Evolutionary conservation across 2,329 filamentous ascomycete genomes (phyloP), one percentile per base, ranked within the genome.

Genomic region (Xylogone sp.): DNA sequence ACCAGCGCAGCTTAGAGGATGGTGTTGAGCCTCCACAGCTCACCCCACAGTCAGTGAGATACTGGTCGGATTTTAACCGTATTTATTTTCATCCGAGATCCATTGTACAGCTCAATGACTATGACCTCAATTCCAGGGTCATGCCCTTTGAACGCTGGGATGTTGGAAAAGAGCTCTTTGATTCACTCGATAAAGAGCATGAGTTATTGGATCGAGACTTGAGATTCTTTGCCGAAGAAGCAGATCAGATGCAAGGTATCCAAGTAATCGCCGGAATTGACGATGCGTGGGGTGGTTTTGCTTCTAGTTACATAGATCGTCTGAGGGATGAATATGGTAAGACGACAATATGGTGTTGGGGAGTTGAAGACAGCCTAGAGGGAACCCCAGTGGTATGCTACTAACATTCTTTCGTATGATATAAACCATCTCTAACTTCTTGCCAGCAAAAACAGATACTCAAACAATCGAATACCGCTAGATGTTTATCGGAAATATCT

Each of bases 51-150:
- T 80, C 82, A 10, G 88, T 97, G n/a, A 83, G 90, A 49, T 97
- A 94, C 72, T 99, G 94, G 93, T 96, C 91, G 27, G 94, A 99
- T 69, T 97, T 91, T 70, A 95, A 90, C 60, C 83, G 90, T 21
- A 81, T 94, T n/a, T 99, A 84, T 70, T 97, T 88, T 66, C 92
- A 97, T 66, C 94, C 94, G 8, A 83, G 82, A 50, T 96, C 91
- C 12, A 82, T 96, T 49, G 78, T 96, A 9, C 92, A 96, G 65
- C 75, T 97, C 13, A 88, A 88, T 65, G 90, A 97, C 63, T 95
- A 89, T 64, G 90, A 95, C 66, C 75, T 96, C 31, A 85, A 88
- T 65, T 93, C 90, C 2, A 78, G 81, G 43, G 75, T 93, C 22
- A 86, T 86, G 77, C 90, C 92, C 0, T 96, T 96, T 62, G 87